Base-by-base conservation (phyloP, 495 filamentous ascomycete genomes). In the Rhypophila decipiens region DNA sequence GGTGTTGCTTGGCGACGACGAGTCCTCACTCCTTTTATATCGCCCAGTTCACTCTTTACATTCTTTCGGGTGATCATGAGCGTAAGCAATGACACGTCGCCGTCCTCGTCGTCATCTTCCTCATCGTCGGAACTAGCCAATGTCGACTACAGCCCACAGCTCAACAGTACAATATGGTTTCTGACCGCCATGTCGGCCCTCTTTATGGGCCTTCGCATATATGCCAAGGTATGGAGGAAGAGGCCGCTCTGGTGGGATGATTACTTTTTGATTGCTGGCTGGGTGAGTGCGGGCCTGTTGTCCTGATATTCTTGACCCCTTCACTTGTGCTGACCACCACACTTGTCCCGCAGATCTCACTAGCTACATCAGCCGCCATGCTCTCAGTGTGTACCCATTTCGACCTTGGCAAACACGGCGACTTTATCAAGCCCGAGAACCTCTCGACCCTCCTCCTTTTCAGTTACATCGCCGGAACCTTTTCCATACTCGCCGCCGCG, bases 191-290 rank as follows among this genome's bases (percentile, higher is more conserved):
- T 56, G 13, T 46, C 61, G 12, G 51, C 53, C 7, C 5, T 46
- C 29, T 64, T 64, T 44, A 42, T 64, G 0, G 47, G 44, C 9
- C 49, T 59, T n/a, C 52, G 61, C 0, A 19, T 64, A 1, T 48
- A 39, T n/a, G 48, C 46, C 41, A 64, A 64, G 45, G 27, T 40
- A 4, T 42, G 35, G 19, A 47, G 48, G 7, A 21, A 37, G 17
- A 44, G 49, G 9, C 13, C 9, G 4, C 41, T 61, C 3, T 59
- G 58, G 53, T 58, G 50, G 23, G 61, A 64, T 23, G 61, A 64
- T 38, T 51, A 53, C 24, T 27, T 64, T 21, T 46, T 64, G 24
- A 42, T 59, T 3, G 53, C 49, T 11, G 41, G 49, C 7, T 64
- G 56, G 58, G 60, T 64, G 39, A 49, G 55, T 55, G n/a, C n/a